Percentiles rank a stretch among this genome's conserved stretches.
Conservation (phyloP, 306 rosid genomes). For the Datisca glomerata region DNA sequence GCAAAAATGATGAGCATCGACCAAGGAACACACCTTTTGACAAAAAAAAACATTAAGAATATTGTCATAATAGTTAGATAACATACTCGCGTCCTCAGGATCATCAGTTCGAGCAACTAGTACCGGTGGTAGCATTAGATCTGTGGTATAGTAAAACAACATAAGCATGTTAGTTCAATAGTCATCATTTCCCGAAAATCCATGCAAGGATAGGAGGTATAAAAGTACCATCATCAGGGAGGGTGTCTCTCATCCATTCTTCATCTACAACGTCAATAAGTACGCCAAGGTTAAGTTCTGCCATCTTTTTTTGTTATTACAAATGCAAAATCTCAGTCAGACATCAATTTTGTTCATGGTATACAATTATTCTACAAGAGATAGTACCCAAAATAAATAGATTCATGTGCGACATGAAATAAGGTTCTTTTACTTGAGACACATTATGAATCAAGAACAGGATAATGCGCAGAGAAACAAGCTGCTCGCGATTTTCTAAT, state of each 20-base stretch:
- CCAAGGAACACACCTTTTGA: not conserved
- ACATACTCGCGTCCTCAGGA: conserved; percentile 68
- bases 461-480: no score
- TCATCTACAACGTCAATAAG: conserved; percentile 75
- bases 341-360: no score
- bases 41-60: not conserved
- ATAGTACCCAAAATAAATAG: no score
- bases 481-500: no score
- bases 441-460: no score
- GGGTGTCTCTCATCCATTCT: conserved; percentile 88
- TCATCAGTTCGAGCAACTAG: conserved; percentile 64
- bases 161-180: not conserved
- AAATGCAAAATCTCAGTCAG: no score
- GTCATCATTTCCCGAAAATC: not conserved
- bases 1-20: no score
- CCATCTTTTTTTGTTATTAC: conserved; percentile 36
- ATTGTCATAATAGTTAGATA: not conserved
- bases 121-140: conserved; percentile 66
- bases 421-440: no score
- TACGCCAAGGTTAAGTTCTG: conserved; percentile 52
- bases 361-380: no score
- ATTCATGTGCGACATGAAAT: no score
- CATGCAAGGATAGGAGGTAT: not conserved
- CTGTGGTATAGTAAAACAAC: conserved; percentile 23
- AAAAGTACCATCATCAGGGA: conserved; percentile 59